phyloP scores from a whole-genome alignment of 2,329 filamentous ascomycete species.

The Aplosporella prunicola region DNA sequence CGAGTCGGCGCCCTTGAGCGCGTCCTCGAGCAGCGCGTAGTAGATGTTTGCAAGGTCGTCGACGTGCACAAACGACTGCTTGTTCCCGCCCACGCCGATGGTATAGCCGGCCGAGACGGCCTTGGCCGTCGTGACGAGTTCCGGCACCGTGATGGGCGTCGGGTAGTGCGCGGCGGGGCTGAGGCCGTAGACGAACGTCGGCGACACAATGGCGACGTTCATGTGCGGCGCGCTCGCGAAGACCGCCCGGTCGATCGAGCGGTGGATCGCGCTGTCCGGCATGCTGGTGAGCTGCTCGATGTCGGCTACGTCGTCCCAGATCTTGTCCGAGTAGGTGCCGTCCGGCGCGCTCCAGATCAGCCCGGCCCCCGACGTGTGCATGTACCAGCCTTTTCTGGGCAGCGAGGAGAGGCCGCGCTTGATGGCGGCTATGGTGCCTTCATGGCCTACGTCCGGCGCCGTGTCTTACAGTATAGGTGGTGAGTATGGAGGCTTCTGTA shows the following conservation, averaged over 20 bases:
- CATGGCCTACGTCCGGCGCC: neutral
- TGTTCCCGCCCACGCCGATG: neutral
- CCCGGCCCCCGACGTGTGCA: constrained; percentile 5
- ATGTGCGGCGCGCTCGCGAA: constrained; percentile 15
- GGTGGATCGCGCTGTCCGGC: neutral
- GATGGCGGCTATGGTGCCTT: neutral
- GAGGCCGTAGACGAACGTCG: neutral
- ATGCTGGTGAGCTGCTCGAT: neutral
- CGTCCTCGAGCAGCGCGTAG: neutral
- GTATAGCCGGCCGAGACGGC: neutral
- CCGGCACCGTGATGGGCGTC: constrained; percentile 1
- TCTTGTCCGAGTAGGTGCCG: neutral
- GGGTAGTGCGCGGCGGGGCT: neutral
- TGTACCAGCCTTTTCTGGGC: neutral
- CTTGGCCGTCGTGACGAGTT: neutral
- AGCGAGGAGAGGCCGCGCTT: neutral
- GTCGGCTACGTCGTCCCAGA: constrained; percentile 4
- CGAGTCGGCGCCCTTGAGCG: neutral
- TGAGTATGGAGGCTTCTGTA: too few species aligned
- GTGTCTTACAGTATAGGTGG: too few species aligned
- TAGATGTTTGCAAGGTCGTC: constrained; percentile 2
- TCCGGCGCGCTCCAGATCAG: constrained; percentile 1
- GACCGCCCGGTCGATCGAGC: neutral
- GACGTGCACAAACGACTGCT: neutral
- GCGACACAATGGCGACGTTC: constrained; percentile 20